Evolutionary conservation across 2,329 filamentous ascomycete species (phyloP).

Genomic region (Septoria linicola): DNA sequence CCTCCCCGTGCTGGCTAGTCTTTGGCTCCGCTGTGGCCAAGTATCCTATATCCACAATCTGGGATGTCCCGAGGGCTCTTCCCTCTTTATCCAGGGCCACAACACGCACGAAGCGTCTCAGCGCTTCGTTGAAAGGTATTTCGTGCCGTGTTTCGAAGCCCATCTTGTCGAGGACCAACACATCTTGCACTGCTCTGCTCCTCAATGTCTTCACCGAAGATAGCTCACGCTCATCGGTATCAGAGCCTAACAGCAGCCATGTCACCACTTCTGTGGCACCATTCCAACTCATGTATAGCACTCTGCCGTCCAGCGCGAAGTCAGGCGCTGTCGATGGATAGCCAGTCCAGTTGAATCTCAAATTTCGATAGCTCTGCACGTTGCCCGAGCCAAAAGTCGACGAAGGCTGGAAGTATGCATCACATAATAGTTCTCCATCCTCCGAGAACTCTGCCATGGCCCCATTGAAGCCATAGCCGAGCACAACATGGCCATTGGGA

Average conservation of each 20-base stretch:
- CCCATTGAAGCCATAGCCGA: slow-evolving; percentile 53
- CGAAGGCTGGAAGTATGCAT: slow-evolving; percentile 51
- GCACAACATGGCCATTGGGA: slow-evolving; percentile 53
- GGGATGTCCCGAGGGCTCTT: slow-evolving; percentile 13
- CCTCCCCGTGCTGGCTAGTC: not conserved
- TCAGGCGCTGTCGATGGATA: slow-evolving; percentile 30
- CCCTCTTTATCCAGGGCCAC: slow-evolving; percentile 29
- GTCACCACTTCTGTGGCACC: slow-evolving; percentile 46
- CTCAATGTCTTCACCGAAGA: not conserved
- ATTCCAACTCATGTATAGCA: slow-evolving; percentile 52
- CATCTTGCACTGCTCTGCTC: slow-evolving; percentile 16
- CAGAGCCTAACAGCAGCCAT: slow-evolving; percentile 48
- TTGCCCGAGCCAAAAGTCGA: slow-evolving; percentile 42
- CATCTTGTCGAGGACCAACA: slow-evolving; percentile 19
- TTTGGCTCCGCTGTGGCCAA: slow-evolving; percentile 7
- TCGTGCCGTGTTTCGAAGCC: slow-evolving; percentile 22
- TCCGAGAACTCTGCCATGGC: slow-evolving; percentile 43
- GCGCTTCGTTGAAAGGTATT: not conserved
- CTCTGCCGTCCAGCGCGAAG: slow-evolving; percentile 27
- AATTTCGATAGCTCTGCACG: slow-evolving; percentile 52
- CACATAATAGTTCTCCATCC: slow-evolving; percentile 53
- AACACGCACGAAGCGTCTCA: slow-evolving; percentile 26
- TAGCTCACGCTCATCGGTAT: slow-evolving; percentile 10
- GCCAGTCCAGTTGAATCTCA: slow-evolving; percentile 52
- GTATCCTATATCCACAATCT: slow-evolving; percentile 19